Evolutionary conservation across 352 stramenopile species (phyloP).

Genomic region (Pythium phragmitis): DNA sequence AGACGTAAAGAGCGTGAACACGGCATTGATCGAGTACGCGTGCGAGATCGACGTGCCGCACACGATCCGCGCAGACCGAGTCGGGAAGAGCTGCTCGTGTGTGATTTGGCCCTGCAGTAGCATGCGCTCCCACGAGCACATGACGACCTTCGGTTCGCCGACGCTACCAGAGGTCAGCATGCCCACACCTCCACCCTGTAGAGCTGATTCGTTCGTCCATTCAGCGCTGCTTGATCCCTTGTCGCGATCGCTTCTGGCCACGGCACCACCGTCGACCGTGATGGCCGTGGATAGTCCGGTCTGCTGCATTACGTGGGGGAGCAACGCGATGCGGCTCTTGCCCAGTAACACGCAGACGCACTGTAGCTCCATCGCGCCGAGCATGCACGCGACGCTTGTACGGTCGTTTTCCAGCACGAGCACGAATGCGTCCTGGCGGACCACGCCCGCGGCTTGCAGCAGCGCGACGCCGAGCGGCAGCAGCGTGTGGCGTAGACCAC

Average conservation of each 20-base stretch:
- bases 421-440: slow-evolving; percentile 47
- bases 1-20: slow-evolving; percentile 79
- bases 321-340: slow-evolving; percentile 42
- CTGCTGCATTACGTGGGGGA: slow-evolving; percentile 49
- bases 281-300: slow-evolving; percentile 63
- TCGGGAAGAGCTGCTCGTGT: slow-evolving; percentile 69
- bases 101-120: slow-evolving; percentile 76
- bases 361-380: slow-evolving; percentile 62
- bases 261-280: slow-evolving; percentile 40
- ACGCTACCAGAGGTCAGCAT: slow-evolving; percentile 87
- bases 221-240: not conserved
- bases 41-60: slow-evolving; percentile 82
- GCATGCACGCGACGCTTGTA: slow-evolving; percentile 70
- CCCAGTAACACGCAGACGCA: slow-evolving; percentile 58
- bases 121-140: slow-evolving; percentile 76
- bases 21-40: slow-evolving; percentile 83
- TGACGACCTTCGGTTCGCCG: slow-evolving; percentile 72
- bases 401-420: slow-evolving; percentile 74
- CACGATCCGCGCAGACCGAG: slow-evolving; percentile 57
- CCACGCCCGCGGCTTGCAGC: slow-evolving; percentile 36
- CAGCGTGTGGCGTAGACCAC: slow-evolving; percentile 42
- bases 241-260: slow-evolving; percentile 28
- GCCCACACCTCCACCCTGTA: slow-evolving; percentile 47
- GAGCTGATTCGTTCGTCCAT: slow-evolving; percentile 41
- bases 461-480: slow-evolving; percentile 51